Evolutionary conservation across 495 filamentous ascomycete genomes (phyloP), one percentile per base, ranked within the genome.

Genomic region (Polyplosphaeria fusca): DNA sequence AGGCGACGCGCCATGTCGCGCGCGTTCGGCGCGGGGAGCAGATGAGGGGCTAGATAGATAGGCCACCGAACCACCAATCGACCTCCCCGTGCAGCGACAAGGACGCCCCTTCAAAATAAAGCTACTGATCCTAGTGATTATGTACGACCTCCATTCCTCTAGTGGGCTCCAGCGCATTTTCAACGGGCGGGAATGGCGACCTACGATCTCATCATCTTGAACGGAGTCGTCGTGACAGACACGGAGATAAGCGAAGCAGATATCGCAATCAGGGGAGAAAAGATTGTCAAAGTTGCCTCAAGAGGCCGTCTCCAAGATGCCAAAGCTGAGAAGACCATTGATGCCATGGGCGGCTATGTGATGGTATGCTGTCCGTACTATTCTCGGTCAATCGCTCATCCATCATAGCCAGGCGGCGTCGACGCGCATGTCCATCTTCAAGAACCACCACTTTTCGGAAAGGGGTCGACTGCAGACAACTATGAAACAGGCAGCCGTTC

Each of bases 401-500:
- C 37, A 5, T 5, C 68, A 75, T 55, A 65, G 53, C 68, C 67
- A 32, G 68, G 68, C 30, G 69, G 69, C 25, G 63, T 71, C 2
- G 69, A 71, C 43, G 72, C 71, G 45, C 77, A 80, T 58, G 76
- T 78, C 13, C 76, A 77, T 56, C 75, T 69, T n/a, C 39, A 64
- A 20, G 66, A 71, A 44, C 51, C 72, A 5, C 67, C 70, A 18
- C 58, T 79, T 32, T 77, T 78, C 49, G 77, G 77, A 19, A 79
- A 78, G 64, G 74, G 75, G 2, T 78, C 73, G 18, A 67, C 67
- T 35, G 75, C 75, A 32, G 78, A 81, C 61, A 74, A 71, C 27
- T 81, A 75, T 57, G 77, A 79, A 56, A 74, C 76, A 25, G 68
- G 68, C 67, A 80, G 79, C 2, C 70, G 81, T 28, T 79, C 76